Evolutionary conservation across 805 yeast genomes (phyloP), one percentile per base, ranked within the genome.

Genomic region (Candida easanensis): DNA sequence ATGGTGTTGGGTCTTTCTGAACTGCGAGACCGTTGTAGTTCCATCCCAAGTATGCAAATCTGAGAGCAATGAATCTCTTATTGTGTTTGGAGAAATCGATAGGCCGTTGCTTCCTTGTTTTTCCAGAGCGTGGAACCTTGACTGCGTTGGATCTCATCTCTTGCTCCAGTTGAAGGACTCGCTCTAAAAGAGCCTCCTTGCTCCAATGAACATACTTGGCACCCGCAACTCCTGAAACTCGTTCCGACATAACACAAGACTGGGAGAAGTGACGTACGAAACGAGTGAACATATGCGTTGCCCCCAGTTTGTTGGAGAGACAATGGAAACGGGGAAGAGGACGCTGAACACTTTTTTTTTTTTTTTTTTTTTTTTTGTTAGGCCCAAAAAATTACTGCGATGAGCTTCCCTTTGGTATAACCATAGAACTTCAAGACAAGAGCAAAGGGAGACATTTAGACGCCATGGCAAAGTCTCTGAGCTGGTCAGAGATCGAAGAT

Each of bases 21-120:
- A 77, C 68, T 0, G 95, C 96, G 19, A 93, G 69, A 0, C 99
- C 99, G 58, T 84, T 88, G 63, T 93, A 93, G 57, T 84, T 77
- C 97, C 97, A 91, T 1, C 99, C 99, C 38, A 87, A 58, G 61
- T 93, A 93, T 0, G 96, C 84, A 65, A 93, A 93, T 48, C 77
- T 70, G 23, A 93, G 57, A 0, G 96, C 98, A 13, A 93, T 75
- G 47, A 77, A 78, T 43, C 99, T 69, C 1, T 79, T 78, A 10
- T 69, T 51, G 55, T 77, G 77, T 48, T 79, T 81, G 14, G 79
- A 66, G 52, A 84, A 85, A 53, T 87, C 91, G 60, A 89, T 79
- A 18, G 53, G 61, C 68, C 77, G 61, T 53, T 49, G 52, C 31
- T 44, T 39, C 14, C 40, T 22, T 14, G 14, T 33, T 31, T 20